These are phyloP conservation scores for Pachysandra terminalis DNA, from an alignment of 164 flowering plant genomes.

Conservation along the genomic window DNA sequence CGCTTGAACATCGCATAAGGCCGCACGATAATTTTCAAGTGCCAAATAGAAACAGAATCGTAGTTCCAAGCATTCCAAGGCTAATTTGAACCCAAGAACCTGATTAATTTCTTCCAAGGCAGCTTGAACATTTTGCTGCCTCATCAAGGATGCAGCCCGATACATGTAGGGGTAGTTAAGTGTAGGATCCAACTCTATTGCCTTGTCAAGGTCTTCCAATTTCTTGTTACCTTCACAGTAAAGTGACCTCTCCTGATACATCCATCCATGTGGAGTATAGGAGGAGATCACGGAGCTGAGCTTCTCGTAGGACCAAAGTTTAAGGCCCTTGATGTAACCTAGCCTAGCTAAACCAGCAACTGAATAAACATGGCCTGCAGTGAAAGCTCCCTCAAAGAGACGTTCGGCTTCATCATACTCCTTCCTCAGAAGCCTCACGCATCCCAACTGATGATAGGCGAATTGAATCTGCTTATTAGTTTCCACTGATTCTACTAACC, in stretches of 20 bases:
- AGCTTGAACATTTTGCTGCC: conserved; percentile 62
- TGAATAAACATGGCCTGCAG: conserved; percentile 81
- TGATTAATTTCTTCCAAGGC: conserved; percentile 85
- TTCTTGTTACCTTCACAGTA: conserved; percentile 73
- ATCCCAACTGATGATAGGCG: conserved; percentile 84
- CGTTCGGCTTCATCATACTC: conserved; percentile 79
- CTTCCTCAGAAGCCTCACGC: conserved; percentile 73
- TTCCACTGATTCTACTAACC: conserved; percentile 58
- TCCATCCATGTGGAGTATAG: conserved; percentile 79
- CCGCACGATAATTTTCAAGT: conserved; percentile 73
- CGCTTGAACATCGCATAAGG: conserved; percentile 89
- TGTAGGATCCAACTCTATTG: conserved; percentile 91
- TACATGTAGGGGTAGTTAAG: conserved; percentile 95
- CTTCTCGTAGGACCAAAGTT: conserved; percentile 54
- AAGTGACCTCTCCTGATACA: conserved; percentile 91
- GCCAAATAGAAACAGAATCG: conserved; percentile 85
- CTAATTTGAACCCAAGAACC: conserved; percentile 84
- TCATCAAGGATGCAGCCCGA: conserved; percentile 85
- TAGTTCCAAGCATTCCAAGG: conserved; percentile 90
- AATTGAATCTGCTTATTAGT: conserved; percentile 59
- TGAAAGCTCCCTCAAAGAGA: conserved; percentile 66
- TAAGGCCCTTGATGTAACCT: conserved; percentile 46
- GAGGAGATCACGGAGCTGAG: conserved; percentile 74
- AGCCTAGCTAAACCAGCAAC: conserved; percentile 77
- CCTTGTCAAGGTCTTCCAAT: conserved; percentile 76